phyloP scores from a whole-genome alignment of 139 green algal genomes.

The Gonium pectorale region DNA sequence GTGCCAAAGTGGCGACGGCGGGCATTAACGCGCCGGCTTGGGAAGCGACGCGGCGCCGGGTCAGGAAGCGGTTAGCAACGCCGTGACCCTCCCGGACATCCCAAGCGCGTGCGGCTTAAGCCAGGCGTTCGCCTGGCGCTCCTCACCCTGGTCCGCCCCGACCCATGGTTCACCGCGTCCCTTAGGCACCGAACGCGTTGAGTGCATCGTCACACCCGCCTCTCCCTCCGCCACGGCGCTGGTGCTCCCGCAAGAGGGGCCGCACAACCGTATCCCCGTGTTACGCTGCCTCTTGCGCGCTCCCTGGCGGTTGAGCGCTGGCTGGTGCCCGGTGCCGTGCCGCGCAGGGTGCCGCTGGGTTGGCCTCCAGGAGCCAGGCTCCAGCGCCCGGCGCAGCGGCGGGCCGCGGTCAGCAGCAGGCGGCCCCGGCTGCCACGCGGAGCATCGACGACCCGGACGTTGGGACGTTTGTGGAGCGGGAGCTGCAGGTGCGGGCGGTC shows the following conservation, averaged over 20 bases:
- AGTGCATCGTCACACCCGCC: too few relatives aligned
- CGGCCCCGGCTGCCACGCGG: background rate
- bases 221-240: too few relatives aligned
- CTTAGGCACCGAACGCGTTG: too few relatives aligned
- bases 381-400: background rate
- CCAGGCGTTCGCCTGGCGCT: too few relatives aligned
- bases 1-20: too few relatives aligned
- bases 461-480: background rate
- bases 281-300: too few relatives aligned
- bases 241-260: too few relatives aligned
- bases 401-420: background rate
- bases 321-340: background rate
- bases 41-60: too few relatives aligned
- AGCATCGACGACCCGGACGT: conserved; percentile 39
- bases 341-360: background rate
- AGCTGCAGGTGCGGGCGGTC: conserved; percentile 34
- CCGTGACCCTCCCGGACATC: background rate
- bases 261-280: too few relatives aligned
- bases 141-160: background rate
- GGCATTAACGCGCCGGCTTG: too few relatives aligned
- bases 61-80: background rate
- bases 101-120: background rate
- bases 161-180: too few relatives aligned
- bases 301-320: too few relatives aligned
- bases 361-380: background rate